Base-by-base conservation (phyloP, 805 yeast species). In the Hanseniaspora singularis region DNA sequence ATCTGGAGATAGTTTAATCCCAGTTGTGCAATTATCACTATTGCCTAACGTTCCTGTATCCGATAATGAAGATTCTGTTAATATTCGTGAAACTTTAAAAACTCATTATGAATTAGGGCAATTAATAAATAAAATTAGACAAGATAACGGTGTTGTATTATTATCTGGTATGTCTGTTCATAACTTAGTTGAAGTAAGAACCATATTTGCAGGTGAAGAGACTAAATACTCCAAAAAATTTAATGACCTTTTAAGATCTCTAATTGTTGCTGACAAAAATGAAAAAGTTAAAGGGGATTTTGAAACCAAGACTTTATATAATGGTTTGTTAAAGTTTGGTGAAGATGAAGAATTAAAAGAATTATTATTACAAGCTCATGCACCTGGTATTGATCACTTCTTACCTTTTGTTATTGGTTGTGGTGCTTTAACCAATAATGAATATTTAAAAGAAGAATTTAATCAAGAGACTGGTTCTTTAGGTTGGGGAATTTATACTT, bases 131-230 rank as follows among this genome's bases (percentile, higher is more conserved):
- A 63, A 67, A 30, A 72, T 76, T 52, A 67, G 87, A 51, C 64
- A 68, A 1, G 60, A 72, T 42, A 74, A 72, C 42, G 76, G 74
- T 19, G 49, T 75, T 47, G 64, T 83, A 2, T 59, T 83, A 4
- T 71, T 76, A 46, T 79, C 88, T 0, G 94, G 94, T 3, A 79
- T 81, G 83, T 69, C 85, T 5, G 92, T 81, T 19, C 94, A 83
- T 61, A 84, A 83, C 56, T 66, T 83, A 36, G 52, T 75, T 31
- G 87, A 81, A 49, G 10, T 41, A 15, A 26, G 50, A 18, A 52
- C 52, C 27, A 40, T 75, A 19, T 59, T 67, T 38, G 46, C 53
- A 14, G 55, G 53, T 4, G 53, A 51, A 14, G 51, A 63, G 1
- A 43, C 67, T 47, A 73, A 78, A 2, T 81, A 81, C 56, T 74